Conservation (phyloP, 1,139 yeast genomes). For the Hansenula lynferdii region DNA sequence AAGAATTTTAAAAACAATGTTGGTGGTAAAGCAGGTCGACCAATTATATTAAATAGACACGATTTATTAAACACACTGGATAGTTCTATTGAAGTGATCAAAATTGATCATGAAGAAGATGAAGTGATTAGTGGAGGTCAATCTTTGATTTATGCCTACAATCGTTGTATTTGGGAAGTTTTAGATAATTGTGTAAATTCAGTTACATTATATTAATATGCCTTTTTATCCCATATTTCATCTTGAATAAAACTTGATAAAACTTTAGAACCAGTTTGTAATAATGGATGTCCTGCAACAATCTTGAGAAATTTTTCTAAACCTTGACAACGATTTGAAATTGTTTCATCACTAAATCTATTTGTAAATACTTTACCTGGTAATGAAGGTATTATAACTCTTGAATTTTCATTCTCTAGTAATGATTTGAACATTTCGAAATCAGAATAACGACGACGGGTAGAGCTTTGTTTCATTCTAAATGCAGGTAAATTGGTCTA, state of each 20-base stretch:
- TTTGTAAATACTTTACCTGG: conserved; percentile 77
- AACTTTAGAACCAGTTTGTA: conserved; percentile 86
- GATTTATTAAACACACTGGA: conserved; percentile 29
- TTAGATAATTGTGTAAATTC: conserved; percentile 33
- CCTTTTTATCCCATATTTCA: conserved; percentile 65
- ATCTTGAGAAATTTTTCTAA: conserved; percentile 72
- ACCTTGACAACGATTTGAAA: conserved; percentile 81
- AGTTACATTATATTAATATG: conserved; percentile 22
- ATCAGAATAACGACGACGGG: conserved; percentile 86
- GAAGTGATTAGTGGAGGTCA: conserved; percentile 35
- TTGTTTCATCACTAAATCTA: conserved; percentile 77
- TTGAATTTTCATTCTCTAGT: conserved; percentile 66
- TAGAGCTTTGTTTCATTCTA: conserved; percentile 57
- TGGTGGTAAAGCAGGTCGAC: conserved; percentile 19
- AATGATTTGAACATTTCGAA: conserved; percentile 77
- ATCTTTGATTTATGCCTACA: conserved; percentile 42
- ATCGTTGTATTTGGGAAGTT: conserved; percentile 49
- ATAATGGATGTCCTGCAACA: conserved; percentile 90
- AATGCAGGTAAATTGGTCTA: conserved; percentile 90
- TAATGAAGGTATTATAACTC: conserved; percentile 79
- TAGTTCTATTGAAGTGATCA: conserved; percentile 13
- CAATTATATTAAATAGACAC: conserved; percentile 38
- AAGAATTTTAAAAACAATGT: conserved; percentile 14
- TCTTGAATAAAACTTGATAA: conserved; percentile 85
- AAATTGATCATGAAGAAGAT: conserved; percentile 3